Base-by-base conservation (phyloP, 345 rosid species). In the Heritiera fomes region DNA sequence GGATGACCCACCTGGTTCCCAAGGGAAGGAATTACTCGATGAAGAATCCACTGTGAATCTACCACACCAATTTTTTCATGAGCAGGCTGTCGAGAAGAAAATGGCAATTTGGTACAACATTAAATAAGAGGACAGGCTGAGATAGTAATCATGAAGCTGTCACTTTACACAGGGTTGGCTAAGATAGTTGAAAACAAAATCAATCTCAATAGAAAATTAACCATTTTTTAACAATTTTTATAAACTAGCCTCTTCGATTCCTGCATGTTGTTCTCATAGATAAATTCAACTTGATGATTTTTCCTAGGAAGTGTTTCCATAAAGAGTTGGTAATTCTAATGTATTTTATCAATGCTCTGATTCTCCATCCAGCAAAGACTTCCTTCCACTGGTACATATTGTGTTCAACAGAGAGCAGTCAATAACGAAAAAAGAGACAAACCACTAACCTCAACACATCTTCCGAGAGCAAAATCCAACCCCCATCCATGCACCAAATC, bases 401-500 rank as follows among this genome's bases (percentile, higher is more conserved):
- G 40, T 14, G 20, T 59, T 53, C 3, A 46, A 38, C 20, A 3
- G 38, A 77, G 23, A 41, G 20, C 15, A 17, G 64, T 18, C 17
- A 15, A 50, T 17, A 23, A 30, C 1, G 47, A 59, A 62, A 61
- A 11, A 32, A 75, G 74, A 73, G 38, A 79, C 76, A 71, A 56
- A 78, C 45, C 65, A 81, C 84, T 75, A 62, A 89, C 98, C 91
- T 92, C 92, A 30, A 91, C 89, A 12, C 99, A 94, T 89, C 92
- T 90, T 80, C 99, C 85, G 71, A 96, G 95, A 79, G 97, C 95
- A 75, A 96, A 96, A 87, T 94, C 99, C 58, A 96, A 90, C 79
- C 99, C 99, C 99, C 99, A 96, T 79, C 99, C 99, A 85, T 96
- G 99, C 80, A 96, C 95, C 89, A 96, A 89, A 83, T 96, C 98